Base-by-base conservation (phyloP, 1,284 basidiomycete species). In the Ustilago lituana region DNA sequence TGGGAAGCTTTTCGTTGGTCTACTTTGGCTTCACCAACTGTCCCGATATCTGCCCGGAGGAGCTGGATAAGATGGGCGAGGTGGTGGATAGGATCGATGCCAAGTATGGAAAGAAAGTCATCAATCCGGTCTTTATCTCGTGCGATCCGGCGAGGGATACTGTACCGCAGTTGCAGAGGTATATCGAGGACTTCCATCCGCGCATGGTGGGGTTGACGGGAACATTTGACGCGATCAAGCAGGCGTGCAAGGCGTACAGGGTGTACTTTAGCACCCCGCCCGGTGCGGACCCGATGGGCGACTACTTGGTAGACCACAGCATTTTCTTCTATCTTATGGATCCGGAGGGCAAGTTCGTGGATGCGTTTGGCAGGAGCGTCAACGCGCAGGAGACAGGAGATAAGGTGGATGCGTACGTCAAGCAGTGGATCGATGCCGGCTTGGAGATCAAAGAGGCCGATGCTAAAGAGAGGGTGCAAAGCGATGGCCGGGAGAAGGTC, bases 311-410 rank as follows among this genome's bases (percentile, higher is more conserved):
- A 27, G 76, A 79, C 39, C 73, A 66, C 68, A 83, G 90, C 48
- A 97, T 97, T 82, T 98, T 94, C 83, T 93, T 98, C 81, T 99
- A 99, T 84, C 87, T 99, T 31, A 97, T 99, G 94, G 94, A 98
- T 80, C 95, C 96, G 1, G 78, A 79, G 51, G 95, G 95, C 17
- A 87, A 91, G 79, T 99, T 98, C 75, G 93, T 98, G 2, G 94
- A 98, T 77, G 95, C 96, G 3, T 98, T 98, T 82, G 96, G 95
- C 11, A 93, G 96, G 84, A 87, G 86, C 50, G 89, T 87, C 50
- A 87, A 87, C 0, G 86, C 87, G 5, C 87, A 89, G 32, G 91
- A 93, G 32, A 90, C 95, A 14, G 79, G 82, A 9, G 74, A 69
- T 23, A 87, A 87, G 80, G 84, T 86, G 2, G 81, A 83, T 49